Percentiles rank a stretch among this genome's conserved stretches.
Evolutionary conservation across 371 early-diverging fungal species (phyloP).

Genomic region (Encephalitozoon cuniculi): DNA sequence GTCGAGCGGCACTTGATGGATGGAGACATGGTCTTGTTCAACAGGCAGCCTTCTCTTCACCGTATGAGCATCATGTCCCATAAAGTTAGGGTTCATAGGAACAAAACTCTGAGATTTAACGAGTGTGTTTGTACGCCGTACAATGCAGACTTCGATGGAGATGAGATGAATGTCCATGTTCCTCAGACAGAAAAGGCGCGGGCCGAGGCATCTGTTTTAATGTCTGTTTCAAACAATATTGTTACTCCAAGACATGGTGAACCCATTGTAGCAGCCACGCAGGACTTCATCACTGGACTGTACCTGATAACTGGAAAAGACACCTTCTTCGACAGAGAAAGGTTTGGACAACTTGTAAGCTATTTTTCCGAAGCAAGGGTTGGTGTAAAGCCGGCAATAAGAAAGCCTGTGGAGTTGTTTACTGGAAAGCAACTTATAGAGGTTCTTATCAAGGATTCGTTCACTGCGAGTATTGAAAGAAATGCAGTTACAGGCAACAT

Average conservation of each 20-base stretch:
- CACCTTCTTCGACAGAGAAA: slow-evolving; percentile 77
- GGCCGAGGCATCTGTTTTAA: slow-evolving; percentile 85
- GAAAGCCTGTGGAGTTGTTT: slow-evolving; percentile 67
- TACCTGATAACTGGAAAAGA: slow-evolving; percentile 80
- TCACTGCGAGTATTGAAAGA: background rate
- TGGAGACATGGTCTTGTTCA: slow-evolving; percentile 95
- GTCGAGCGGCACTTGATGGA: slow-evolving; percentile 90
- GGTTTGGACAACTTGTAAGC: slow-evolving; percentile 73
- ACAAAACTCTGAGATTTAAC: slow-evolving; percentile 94
- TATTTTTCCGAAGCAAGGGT: slow-evolving; percentile 72
- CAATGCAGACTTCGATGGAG: slow-evolving; percentile 99
- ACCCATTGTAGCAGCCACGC: slow-evolving; percentile 91
- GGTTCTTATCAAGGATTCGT: slow-evolving; percentile 65
- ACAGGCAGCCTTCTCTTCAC: slow-evolving; percentile 97
- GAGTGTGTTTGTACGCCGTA: slow-evolving; percentile 97
- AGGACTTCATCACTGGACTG: slow-evolving; percentile 95
- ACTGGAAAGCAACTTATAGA: slow-evolving; percentile 70
- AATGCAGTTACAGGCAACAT: background rate
- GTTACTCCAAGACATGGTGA: slow-evolving; percentile 94
- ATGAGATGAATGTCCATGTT: slow-evolving; percentile 99
- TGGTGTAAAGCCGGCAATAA: slow-evolving; percentile 75
- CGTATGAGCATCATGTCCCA: slow-evolving; percentile 95
- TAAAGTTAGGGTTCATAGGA: slow-evolving; percentile 75
- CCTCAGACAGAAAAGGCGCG: slow-evolving; percentile 96
- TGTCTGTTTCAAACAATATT: slow-evolving; percentile 88